Percentiles rank a stretch among this genome's conserved stretches.
Evolutionary conservation across 805 yeast genomes (phyloP).

Genomic region (Spencermartinsiella europaea): DNA sequence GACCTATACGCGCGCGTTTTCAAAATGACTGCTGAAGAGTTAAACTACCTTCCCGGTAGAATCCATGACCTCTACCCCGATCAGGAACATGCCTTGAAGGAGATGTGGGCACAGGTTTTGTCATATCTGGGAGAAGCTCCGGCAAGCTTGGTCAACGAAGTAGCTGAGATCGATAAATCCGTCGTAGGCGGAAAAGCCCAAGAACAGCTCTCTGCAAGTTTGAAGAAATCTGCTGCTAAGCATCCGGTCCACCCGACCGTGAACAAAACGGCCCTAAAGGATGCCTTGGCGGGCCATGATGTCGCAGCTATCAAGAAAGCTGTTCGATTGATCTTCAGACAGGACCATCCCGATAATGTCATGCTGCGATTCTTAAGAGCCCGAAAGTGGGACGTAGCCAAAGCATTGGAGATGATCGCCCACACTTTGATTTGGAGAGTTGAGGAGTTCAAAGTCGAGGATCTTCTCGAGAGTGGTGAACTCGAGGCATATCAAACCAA

Average conservation of each 20-base stretch:
- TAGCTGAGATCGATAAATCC: conserved; percentile 23
- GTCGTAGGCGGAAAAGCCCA: conserved; percentile 20
- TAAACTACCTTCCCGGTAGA: conserved; percentile 28
- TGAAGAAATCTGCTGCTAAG: conserved; percentile 3
- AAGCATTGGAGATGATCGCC: conserved; percentile 65
- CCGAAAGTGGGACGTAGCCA: conserved; percentile 74
- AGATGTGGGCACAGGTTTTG: conserved; percentile 33
- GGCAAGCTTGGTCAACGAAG: conserved; percentile 15
- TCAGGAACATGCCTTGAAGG: conserved; percentile 36
- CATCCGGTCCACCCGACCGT: conserved; percentile 1
- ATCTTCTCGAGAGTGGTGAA: conserved; percentile 68
- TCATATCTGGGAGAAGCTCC: conserved; percentile 26
- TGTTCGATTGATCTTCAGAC: conserved; percentile 59
- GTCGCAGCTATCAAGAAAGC: conserved; percentile 47
- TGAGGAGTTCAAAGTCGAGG: conserved; percentile 54
- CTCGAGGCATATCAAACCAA: conserved; percentile 46
- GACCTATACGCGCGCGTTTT: too few species aligned
- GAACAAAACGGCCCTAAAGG: conserved; percentile 35
- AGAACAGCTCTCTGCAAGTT: conserved; percentile 11
- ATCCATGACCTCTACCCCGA: conserved; percentile 33
- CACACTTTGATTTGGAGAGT: conserved; percentile 72
- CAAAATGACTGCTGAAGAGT: conserved; percentile 3
- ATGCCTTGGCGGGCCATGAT: conserved; percentile 47
- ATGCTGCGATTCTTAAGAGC: conserved; percentile 77
- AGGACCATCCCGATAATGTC: conserved; percentile 78